Conservation (phyloP, 768 basidiomycete genomes). For the Boletus rubropictus region DNA sequence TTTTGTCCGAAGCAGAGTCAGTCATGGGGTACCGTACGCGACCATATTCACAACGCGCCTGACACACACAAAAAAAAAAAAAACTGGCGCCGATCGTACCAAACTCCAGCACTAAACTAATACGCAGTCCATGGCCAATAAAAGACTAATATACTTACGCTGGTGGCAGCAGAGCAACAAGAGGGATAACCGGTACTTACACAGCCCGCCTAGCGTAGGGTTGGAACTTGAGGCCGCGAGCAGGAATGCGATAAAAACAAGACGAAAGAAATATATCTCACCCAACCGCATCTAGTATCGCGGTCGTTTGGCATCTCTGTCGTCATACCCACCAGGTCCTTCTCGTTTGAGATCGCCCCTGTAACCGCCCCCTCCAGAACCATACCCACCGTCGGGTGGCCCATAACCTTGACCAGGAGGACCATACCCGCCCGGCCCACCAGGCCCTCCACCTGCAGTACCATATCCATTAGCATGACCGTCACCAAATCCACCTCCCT, state of each 20-base stretch:
- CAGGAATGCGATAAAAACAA: conserved; percentile 21
- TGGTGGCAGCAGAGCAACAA: conserved; percentile 26
- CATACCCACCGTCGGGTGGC: conserved; percentile 42
- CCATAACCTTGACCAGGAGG: conserved; percentile 36
- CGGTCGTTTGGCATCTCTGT: conserved; percentile 76
- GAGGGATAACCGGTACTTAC: conserved; percentile 28
- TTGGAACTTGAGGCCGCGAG: conserved; percentile 23
- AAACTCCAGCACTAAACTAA: conserved; percentile 4
- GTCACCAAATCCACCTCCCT: conserved; percentile 55
- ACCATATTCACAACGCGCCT: background rate
- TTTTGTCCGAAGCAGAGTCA: conserved; percentile 2
- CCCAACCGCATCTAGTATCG: conserved; percentile 56
- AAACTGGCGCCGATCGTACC: conserved; percentile 1
- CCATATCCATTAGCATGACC: conserved; percentile 50
- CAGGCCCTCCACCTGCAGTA: conserved; percentile 39
- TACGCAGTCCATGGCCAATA: conserved; percentile 15
- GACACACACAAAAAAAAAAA: no score
- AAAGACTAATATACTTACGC: conserved; percentile 36
- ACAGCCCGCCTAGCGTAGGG: conserved; percentile 30
- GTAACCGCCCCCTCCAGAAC: conserved; percentile 49
- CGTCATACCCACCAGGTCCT: conserved; percentile 72
- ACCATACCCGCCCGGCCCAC: conserved; percentile 42
- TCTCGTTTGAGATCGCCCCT: conserved; percentile 73
- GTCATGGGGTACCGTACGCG: background rate
- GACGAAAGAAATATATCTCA: conserved; percentile 28